phyloP scores from a whole-genome alignment of 352 stramenopile species.

The Phytophthora cactorum region DNA sequence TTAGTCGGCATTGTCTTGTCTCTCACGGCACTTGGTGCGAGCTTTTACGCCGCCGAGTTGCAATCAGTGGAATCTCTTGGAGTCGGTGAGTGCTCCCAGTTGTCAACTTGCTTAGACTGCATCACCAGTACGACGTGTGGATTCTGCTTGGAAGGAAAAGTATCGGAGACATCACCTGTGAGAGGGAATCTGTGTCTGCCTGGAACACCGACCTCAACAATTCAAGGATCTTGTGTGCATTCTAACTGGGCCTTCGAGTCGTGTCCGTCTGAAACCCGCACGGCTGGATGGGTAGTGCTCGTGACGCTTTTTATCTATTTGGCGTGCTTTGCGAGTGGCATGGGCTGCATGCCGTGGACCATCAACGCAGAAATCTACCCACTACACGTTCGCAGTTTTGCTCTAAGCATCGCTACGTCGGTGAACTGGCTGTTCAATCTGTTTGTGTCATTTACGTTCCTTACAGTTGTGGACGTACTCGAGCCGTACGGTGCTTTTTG shows the following conservation, averaged over 20 bases:
- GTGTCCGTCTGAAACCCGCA: constrained; percentile 51
- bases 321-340: constrained; percentile 80
- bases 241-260: constrained; percentile 53
- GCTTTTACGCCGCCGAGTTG: constrained; percentile 39
- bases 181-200: constrained; percentile 38
- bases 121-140: constrained; percentile 65
- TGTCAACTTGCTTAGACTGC: constrained; percentile 74
- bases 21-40: constrained; percentile 31
- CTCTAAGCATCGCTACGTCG: constrained; percentile 89
- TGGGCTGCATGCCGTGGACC: constrained; percentile 94
- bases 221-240: constrained; percentile 27
- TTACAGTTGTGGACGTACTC: constrained; percentile 81
- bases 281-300: constrained; percentile 63
- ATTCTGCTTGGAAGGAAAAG: constrained; percentile 31
- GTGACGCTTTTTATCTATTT: constrained; percentile 77
- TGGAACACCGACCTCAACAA: constrained; percentile 22
- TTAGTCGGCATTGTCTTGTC: constrained; percentile 32
- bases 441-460: constrained; percentile 94
- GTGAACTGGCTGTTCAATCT: constrained; percentile 95
- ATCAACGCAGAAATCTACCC: constrained; percentile 97
- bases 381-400: constrained; percentile 86
- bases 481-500: constrained; percentile 89
- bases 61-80: constrained; percentile 27
- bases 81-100: constrained; percentile 42
- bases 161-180: not conserved